Evolutionary conservation across 2,329 filamentous ascomycete species (phyloP).

Genomic region (Harringtonia aguacate): DNA sequence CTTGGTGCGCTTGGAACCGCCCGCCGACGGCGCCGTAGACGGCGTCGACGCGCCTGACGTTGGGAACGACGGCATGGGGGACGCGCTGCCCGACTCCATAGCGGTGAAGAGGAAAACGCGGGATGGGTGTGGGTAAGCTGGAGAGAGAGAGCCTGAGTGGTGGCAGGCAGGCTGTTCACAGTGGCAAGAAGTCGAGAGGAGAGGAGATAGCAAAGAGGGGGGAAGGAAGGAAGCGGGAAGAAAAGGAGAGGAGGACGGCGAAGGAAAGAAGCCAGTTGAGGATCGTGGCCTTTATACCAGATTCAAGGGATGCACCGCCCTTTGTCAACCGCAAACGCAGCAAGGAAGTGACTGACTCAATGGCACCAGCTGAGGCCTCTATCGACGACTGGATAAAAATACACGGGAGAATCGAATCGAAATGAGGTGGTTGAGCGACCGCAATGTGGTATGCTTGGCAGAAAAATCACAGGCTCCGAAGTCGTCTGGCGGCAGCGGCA

Average conservation of each 20-base stretch:
- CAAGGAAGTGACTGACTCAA: too few relatives aligned
- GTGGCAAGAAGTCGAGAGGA: conserved; percentile 1
- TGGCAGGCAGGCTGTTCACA: conserved; percentile 3
- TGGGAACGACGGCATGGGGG: conserved; percentile 22
- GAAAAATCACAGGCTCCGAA: too few relatives aligned
- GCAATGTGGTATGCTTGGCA: too few relatives aligned
- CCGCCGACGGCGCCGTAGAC: conserved; percentile 14
- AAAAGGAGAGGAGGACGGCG: not conserved
- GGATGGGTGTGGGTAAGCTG: conserved; percentile 1
- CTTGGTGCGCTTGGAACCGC: conserved; percentile 39
- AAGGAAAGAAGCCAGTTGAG: not conserved
- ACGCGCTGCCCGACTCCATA: conserved; percentile 30
- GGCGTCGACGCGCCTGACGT: conserved; percentile 21
- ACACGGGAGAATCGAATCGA: too few relatives aligned
- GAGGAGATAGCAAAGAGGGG: not conserved
- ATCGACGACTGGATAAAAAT: too few relatives aligned
- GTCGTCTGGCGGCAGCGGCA: too few relatives aligned
- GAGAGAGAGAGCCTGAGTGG: conserved; percentile 5
- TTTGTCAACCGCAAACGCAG: too few relatives aligned
- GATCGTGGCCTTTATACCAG: too few relatives aligned
- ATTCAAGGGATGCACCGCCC: too few relatives aligned
- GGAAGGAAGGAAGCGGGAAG: not conserved
- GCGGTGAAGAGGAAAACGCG: conserved; percentile 7
- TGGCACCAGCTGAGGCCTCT: too few relatives aligned
- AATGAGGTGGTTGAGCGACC: too few relatives aligned